phyloP scores from a whole-genome alignment of 139 green algal species.

The Tetraselmis chui region DNA sequence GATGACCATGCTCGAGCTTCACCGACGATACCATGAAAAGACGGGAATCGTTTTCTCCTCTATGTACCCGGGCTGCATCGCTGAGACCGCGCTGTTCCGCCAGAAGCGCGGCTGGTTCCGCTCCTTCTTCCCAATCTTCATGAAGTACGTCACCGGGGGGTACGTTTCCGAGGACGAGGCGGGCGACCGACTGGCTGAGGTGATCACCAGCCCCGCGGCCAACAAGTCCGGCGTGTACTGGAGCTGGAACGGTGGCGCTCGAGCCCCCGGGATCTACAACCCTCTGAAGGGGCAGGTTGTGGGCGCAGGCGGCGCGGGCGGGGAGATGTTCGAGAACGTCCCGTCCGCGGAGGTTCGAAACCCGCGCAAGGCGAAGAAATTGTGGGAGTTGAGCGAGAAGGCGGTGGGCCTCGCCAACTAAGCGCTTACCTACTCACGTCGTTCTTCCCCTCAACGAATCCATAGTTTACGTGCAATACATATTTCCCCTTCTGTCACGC shows the following conservation, averaged over 20 bases:
- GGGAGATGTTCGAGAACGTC: constrained; percentile 18
- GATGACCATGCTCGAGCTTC: constrained; percentile 87
- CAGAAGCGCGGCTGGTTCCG: constrained; percentile 72
- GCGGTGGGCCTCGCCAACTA: constrained; percentile 61
- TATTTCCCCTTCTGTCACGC: too few species aligned
- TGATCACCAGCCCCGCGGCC: constrained; percentile 47
- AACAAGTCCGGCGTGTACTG: constrained; percentile 76
- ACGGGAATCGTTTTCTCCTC: constrained; percentile 79
- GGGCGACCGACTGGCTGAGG: constrained; percentile 68
- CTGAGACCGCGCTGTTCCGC: constrained; percentile 88
- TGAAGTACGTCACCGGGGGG: constrained; percentile 85
- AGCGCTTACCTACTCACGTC: too few species aligned
- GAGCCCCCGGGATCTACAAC: background rate
- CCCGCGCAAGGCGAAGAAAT: constrained; percentile 58
- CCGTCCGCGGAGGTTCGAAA: constrained; percentile 54
- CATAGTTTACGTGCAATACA: too few species aligned
- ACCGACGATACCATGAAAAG: constrained; percentile 63
- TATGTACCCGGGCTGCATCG: constrained; percentile 95
- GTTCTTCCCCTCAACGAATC: too few species aligned
- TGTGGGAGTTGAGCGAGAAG: constrained; percentile 71
- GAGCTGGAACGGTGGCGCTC: constrained; percentile 50
- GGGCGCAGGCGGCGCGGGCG: background rate
- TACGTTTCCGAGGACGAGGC: constrained; percentile 85
- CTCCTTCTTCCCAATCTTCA: constrained; percentile 87
- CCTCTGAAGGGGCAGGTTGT: background rate